Percentiles rank a stretch among this genome's conserved stretches.
Conservation (phyloP, 805 yeast genomes). For the Candida maris region DNA sequence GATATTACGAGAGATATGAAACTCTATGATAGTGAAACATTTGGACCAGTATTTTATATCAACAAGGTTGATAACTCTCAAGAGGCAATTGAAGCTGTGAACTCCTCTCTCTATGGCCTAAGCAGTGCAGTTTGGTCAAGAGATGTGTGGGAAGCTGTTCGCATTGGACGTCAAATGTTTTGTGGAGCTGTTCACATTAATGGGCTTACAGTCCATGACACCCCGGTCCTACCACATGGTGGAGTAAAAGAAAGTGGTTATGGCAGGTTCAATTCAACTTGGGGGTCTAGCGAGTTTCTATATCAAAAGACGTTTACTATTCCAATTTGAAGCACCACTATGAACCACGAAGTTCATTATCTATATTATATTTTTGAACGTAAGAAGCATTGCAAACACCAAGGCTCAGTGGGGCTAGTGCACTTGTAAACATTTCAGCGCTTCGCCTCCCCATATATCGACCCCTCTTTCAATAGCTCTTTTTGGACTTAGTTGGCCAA, state of each 20-base stretch:
- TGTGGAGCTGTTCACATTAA: conserved; percentile 17
- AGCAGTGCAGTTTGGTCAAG: conserved; percentile 7
- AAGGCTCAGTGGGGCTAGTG: neutral
- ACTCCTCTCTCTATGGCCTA: conserved; percentile 4
- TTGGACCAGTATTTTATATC: conserved; percentile 7
- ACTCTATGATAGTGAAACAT: conserved; percentile 2
- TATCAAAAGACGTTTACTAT: conserved; percentile 31
- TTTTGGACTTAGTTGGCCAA: neutral
- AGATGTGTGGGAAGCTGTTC: conserved; percentile 9
- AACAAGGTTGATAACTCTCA: conserved; percentile 2
- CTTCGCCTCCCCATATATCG: neutral
- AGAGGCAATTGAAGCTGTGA: conserved; percentile 5
- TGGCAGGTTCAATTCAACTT: conserved; percentile 40
- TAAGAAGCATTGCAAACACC: neutral
- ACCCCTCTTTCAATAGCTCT: conserved; percentile 1
- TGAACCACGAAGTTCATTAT: no score
- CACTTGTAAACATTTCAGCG: conserved; percentile 7
- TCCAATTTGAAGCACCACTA: no score
- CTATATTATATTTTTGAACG: no score
- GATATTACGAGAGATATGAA: conserved; percentile 2
- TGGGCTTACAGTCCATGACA: conserved; percentile 17
- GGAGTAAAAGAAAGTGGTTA: conserved; percentile 41
- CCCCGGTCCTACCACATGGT: conserved; percentile 38
- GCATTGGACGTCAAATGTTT: conserved; percentile 2
- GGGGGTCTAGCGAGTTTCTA: conserved; percentile 42